Evolutionary conservation across 208 protist genomes (phyloP).

Genomic region (Trypanosoma conorhini): DNA sequence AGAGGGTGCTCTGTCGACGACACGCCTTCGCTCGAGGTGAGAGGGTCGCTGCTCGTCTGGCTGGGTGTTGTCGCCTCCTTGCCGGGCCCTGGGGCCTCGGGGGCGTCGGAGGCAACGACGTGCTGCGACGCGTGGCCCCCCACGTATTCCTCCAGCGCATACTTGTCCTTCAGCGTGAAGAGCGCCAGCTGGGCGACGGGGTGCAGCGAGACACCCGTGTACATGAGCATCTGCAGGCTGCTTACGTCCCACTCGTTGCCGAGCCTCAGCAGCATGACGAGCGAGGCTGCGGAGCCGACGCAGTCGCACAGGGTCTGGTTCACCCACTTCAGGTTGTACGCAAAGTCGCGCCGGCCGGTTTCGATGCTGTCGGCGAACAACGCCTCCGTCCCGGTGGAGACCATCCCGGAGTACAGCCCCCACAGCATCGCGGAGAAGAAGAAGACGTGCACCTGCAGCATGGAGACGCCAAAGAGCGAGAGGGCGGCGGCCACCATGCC

Average conservation of each 20-base stretch:
- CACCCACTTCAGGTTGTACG: slow-evolving; percentile 79
- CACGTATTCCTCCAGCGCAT: slow-evolving; percentile 21
- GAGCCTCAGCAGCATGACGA: slow-evolving; percentile 37
- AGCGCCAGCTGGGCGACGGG: slow-evolving; percentile 25
- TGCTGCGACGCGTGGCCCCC: slow-evolving; percentile 15
- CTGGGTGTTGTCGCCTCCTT: neutral
- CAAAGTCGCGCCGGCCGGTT: slow-evolving; percentile 32
- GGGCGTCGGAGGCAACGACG: neutral
- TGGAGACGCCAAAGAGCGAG: slow-evolving; percentile 5
- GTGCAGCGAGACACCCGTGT: slow-evolving; percentile 32
- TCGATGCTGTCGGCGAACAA: slow-evolving; percentile 68
- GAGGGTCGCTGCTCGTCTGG: neutral
- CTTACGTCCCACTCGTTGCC: slow-evolving; percentile 42
- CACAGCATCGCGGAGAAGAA: slow-evolving; percentile 39
- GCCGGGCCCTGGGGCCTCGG: neutral
- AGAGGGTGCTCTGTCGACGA: neutral
- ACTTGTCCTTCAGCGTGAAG: slow-evolving; percentile 31
- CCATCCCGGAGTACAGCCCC: slow-evolving; percentile 47
- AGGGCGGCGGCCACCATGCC: slow-evolving; percentile 25
- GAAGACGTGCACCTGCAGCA: slow-evolving; percentile 16
- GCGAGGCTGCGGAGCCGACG: slow-evolving; percentile 41
- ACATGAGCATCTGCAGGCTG: slow-evolving; percentile 36
- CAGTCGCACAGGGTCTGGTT: slow-evolving; percentile 54
- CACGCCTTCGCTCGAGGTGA: neutral
- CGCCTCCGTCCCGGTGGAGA: slow-evolving; percentile 48